Evolutionary conservation across 345 rosid species (phyloP).

Genomic region (Salix suchowensis): DNA sequence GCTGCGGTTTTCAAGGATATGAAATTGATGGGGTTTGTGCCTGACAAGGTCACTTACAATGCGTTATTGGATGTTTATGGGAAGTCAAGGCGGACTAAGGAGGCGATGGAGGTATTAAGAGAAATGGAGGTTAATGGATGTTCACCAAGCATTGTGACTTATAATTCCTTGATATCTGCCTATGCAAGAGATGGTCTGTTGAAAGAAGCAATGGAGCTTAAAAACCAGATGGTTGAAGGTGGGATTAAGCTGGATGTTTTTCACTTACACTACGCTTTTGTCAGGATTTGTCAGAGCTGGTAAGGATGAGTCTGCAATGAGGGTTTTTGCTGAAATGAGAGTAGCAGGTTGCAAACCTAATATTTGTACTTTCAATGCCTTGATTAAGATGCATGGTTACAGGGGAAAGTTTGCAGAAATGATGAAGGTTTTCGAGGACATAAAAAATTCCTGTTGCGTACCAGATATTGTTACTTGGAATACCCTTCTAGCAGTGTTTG

Average conservation of each 20-base stretch:
- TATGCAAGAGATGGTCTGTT: slow-evolving; percentile 72
- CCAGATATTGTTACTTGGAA: slow-evolving; percentile 96
- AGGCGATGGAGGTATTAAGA: slow-evolving; percentile 73
- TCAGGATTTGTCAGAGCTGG: slow-evolving; percentile 89
- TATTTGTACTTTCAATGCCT: slow-evolving; percentile 88
- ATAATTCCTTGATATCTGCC: slow-evolving; percentile 83
- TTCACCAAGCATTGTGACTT: slow-evolving; percentile 65
- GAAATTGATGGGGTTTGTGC: slow-evolving; percentile 66
- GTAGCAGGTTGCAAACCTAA: slow-evolving; percentile 69
- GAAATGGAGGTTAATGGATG: slow-evolving; percentile 78
- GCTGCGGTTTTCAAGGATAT: slow-evolving; percentile 63
- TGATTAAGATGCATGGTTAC: slow-evolving; percentile 90
- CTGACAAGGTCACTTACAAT: slow-evolving; percentile 80
- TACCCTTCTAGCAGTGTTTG: slow-evolving; percentile 82
- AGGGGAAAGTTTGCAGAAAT: slow-evolving; percentile 80
- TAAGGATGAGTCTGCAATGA: slow-evolving; percentile 73
- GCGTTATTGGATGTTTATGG: slow-evolving; percentile 84
- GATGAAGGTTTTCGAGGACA: slow-evolving; percentile 92
- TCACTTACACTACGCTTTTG: slow-evolving; percentile 86
- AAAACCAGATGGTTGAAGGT: slow-evolving; percentile 58
- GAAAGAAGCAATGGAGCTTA: slow-evolving; percentile 74
- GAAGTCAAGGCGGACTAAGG: slow-evolving; percentile 75
- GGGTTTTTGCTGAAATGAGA: slow-evolving; percentile 80
- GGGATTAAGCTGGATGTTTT: slow-evolving; percentile 84
- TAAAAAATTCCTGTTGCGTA: slow-evolving; percentile 50